Evolutionary conservation across 352 stramenopile genomes (phyloP).

Genomic region (Pythium volutum): DNA sequence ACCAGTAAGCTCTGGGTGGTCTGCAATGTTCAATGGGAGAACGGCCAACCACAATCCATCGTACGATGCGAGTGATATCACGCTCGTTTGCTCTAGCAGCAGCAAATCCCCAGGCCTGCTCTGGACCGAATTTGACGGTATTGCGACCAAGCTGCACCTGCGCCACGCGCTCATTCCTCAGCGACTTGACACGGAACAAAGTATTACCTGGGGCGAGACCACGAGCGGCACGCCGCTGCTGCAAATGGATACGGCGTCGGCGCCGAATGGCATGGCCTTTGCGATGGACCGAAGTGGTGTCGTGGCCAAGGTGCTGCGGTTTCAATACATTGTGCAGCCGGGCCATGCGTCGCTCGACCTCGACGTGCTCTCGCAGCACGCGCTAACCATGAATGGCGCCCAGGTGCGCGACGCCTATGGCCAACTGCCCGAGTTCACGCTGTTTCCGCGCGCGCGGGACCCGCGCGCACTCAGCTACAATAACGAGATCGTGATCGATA

Average conservation of each 20-base stretch:
- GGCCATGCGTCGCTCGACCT: conserved; percentile 34
- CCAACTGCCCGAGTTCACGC: conserved; percentile 46
- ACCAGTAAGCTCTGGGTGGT: background rate
- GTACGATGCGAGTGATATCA: conserved; percentile 36
- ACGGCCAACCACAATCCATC: conserved; percentile 51
- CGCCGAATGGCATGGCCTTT: conserved; percentile 37
- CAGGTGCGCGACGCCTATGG: conserved; percentile 38
- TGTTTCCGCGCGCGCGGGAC: conserved; percentile 43
- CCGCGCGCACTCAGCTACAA: conserved; percentile 54
- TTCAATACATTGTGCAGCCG: conserved; percentile 49
- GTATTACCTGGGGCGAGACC: conserved; percentile 37
- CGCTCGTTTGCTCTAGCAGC: conserved; percentile 40
- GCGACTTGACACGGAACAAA: background rate
- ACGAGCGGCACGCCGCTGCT: conserved; percentile 38
- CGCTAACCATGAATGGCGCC: conserved; percentile 46
- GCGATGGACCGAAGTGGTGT: conserved; percentile 51
- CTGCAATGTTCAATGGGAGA: background rate
- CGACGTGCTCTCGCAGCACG: conserved; percentile 39
- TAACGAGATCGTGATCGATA: conserved; percentile 57
- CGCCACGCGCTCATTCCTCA: conserved; percentile 35
- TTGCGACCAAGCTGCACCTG: conserved; percentile 61
- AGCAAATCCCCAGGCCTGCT: conserved; percentile 32
- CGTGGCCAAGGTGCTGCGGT: conserved; percentile 35
- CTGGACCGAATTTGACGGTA: conserved; percentile 76
- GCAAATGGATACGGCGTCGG: conserved; percentile 38